These are phyloP conservation scores for Candolleomyces eurysporus DNA, from an alignment of 768 basidiomycete species.

Conservation along the genomic window DNA sequence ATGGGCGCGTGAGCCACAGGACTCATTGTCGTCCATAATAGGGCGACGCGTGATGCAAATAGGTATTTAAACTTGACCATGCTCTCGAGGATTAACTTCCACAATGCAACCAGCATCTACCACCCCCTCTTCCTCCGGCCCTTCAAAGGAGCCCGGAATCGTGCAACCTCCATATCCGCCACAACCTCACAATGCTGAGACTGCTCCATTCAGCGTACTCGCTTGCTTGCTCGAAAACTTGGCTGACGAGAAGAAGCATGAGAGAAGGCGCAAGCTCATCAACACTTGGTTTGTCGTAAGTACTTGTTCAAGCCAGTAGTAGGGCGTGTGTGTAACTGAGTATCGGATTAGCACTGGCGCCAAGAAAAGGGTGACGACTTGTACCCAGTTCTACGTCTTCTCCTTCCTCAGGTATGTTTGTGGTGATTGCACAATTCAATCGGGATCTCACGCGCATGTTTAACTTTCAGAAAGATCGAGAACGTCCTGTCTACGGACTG, in stretches of 20 bases:
- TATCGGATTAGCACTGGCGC: conserved; percentile 70
- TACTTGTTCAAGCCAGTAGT: neutral
- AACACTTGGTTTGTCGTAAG: conserved; percentile 79
- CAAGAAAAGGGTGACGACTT: conserved; percentile 82
- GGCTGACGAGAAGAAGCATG: conserved; percentile 68
- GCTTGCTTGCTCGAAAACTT: conserved; percentile 74
- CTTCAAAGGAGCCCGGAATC: conserved; percentile 32
- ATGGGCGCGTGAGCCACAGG: too few relatives aligned
- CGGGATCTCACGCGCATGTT: neutral
- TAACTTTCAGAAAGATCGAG: conserved; percentile 80
- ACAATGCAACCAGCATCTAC: conserved; percentile 68
- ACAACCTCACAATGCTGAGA: conserved; percentile 65
- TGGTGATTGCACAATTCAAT: neutral
- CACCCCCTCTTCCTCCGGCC: conserved; percentile 52
- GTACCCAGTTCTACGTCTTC: conserved; percentile 84
- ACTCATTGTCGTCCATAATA: too few relatives aligned
- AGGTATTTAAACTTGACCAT: neutral
- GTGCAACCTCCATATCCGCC: conserved; percentile 41
- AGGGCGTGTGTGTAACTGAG: neutral
- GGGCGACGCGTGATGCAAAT: neutral
- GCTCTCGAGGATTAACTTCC: neutral
- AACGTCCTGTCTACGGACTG: conserved; percentile 87
- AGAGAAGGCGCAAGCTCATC: conserved; percentile 67
- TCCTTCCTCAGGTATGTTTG: conserved; percentile 77
- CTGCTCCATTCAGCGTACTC: conserved; percentile 68